Percentiles rank a stretch among this genome's conserved stretches.
These are phyloP conservation scores for Cyathus striatus DNA, from an alignment of 768 basidiomycete species.

Conservation along the genomic window DNA sequence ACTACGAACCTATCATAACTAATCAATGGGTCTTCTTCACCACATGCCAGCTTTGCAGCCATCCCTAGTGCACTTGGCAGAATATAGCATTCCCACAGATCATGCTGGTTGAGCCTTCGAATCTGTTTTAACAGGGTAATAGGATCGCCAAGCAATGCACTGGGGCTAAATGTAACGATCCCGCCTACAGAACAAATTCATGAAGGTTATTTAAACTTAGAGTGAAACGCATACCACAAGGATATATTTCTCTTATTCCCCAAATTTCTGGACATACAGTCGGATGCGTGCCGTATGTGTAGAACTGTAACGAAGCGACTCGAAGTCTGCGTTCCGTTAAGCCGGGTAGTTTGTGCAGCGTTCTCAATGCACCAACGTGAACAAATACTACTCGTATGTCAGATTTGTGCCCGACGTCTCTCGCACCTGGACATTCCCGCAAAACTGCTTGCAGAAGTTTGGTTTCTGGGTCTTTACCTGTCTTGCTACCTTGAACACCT, in stretches of 20 bases:
- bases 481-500: slow-evolving; percentile 21
- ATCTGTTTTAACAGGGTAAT: slow-evolving; percentile 43
- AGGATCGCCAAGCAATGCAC: slow-evolving; percentile 51
- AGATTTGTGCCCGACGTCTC: slow-evolving; percentile 26
- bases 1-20: slow-evolving; percentile 33
- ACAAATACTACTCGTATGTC: slow-evolving; percentile 56
- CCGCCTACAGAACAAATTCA: slow-evolving; percentile 44
- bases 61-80: slow-evolving; percentile 61
- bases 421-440: slow-evolving; percentile 32
- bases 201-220: neutral
- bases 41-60: slow-evolving; percentile 34
- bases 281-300: slow-evolving; percentile 63
- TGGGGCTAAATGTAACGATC: slow-evolving; percentile 64
- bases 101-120: slow-evolving; percentile 48
- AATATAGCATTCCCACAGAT: slow-evolving; percentile 65
- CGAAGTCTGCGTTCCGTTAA: slow-evolving; percentile 43
- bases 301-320: slow-evolving; percentile 48
- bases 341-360: slow-evolving; percentile 42
- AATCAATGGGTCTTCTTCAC: slow-evolving; percentile 32
- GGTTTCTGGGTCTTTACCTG: slow-evolving; percentile 35
- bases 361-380: slow-evolving; percentile 52
- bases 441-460: slow-evolving; percentile 37
- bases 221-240: slow-evolving; percentile 43
- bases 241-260: slow-evolving; percentile 66
- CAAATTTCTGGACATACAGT: slow-evolving; percentile 43